A percentile compares a stretch with the other conserved stretches of the same genome.
Conservation (phyloP, 23 red algal genomes). For the Gracilaria vermiculophylla region DNA sequence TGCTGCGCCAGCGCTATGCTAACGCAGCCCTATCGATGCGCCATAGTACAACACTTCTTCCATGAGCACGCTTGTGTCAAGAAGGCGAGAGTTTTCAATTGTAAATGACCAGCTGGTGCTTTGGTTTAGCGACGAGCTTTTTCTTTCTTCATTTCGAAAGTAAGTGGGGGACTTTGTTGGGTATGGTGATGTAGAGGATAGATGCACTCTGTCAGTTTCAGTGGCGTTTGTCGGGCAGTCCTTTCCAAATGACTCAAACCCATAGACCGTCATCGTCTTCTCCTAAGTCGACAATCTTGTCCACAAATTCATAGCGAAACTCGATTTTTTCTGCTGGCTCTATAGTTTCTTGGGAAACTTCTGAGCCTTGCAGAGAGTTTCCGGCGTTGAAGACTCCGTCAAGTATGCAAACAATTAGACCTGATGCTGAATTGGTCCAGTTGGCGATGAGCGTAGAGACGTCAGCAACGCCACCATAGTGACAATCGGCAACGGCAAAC, state of each 20-base stretch:
- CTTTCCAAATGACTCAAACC: not conserved
- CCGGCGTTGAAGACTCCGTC: slow-evolving; percentile 39
- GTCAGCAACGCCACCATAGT: not conserved
- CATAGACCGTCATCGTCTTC: not conserved
- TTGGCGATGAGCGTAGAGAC: not conserved
- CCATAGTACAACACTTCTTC: too few species aligned
- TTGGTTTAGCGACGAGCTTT: not conserved
- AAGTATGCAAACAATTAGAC: not conserved
- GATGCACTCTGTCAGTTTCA: not conserved
- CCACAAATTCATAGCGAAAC: not conserved
- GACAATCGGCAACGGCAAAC: not conserved
- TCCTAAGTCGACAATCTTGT: not conserved
- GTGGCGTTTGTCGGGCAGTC: slow-evolving; percentile 22
- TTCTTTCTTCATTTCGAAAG: not conserved
- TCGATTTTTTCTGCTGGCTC: not conserved
- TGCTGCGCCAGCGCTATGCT: too few species aligned
- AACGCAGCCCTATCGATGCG: too few species aligned
- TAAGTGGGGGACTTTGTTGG: slow-evolving; percentile 6
- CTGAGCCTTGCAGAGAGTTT: not conserved
- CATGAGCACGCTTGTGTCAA: too few species aligned
- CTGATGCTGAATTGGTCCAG: not conserved
- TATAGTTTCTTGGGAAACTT: not conserved
- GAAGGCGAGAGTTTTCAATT: too few species aligned
- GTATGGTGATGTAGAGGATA: not conserved
- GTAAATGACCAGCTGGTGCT: too few species aligned